phyloP scores from a whole-genome alignment of 331 rosid genomes.

The Arachis monticola region DNA sequence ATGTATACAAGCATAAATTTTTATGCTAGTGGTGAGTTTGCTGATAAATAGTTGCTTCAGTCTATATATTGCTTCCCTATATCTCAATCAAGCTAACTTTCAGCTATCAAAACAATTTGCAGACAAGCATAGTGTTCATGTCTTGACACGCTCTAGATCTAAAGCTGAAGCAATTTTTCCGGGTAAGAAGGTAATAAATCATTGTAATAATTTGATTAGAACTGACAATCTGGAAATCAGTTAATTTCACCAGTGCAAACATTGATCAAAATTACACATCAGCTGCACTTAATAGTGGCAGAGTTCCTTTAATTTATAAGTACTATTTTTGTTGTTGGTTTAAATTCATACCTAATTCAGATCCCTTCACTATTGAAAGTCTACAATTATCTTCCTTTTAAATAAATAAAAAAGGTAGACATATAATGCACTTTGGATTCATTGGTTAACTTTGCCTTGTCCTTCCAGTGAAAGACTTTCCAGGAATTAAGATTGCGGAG shows the following conservation, averaged over 20 bases:
- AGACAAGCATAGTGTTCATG: constrained; percentile 78
- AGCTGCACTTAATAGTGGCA: constrained; percentile 2
- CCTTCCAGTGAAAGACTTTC: constrained; percentile 76
- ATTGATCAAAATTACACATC: constrained; percentile 15
- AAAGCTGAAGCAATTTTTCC: constrained; percentile 91
- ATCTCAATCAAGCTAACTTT: constrained; percentile 32
- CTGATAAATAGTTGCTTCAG: constrained; percentile 20
- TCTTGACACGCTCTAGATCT: constrained; percentile 89
- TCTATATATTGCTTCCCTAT: constrained; percentile 22
- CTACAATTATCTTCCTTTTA: constrained; percentile 6
- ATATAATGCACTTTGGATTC: constrained; percentile 24
- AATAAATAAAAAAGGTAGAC: constrained; percentile 4
- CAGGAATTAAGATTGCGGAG: constrained; percentile 77
- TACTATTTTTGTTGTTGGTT: constrained; percentile 20
- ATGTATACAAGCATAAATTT: constrained; percentile 9
- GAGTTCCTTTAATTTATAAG: constrained; percentile 2
- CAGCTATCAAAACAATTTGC: constrained; percentile 41
- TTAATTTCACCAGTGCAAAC: neutral
- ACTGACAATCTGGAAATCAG: constrained; percentile 27
- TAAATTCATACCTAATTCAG: constrained; percentile 10
- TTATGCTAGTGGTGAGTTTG: constrained; percentile 21
- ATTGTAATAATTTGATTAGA: constrained; percentile 32
- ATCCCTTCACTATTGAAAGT: neutral
- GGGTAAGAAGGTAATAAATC: constrained; percentile 97
- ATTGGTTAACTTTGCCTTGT: constrained; percentile 36